These are phyloP conservation scores for Schizochytrium sp. DNA, from an alignment of 108 stramenopile species.

Conservation along the genomic window DNA sequence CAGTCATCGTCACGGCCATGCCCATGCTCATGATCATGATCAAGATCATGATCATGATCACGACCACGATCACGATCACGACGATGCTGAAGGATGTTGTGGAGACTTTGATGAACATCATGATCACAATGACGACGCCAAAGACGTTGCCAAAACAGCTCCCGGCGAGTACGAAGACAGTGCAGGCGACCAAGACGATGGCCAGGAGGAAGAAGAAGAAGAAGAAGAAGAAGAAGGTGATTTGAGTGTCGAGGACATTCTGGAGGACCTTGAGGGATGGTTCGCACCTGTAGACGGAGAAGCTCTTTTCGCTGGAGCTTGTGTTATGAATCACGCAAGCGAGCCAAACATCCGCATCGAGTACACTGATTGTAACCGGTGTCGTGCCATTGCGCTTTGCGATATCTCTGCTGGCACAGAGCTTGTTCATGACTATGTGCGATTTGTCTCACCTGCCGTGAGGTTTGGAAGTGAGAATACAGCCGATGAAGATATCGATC, in stretches of 20 bases:
- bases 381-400: not conserved
- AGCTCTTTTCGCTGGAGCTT: not conserved
- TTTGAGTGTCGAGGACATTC: not conserved
- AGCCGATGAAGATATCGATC: not conserved
- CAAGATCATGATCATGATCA: not conserved
- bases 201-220: not conserved
- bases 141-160: too few species aligned
- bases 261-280: not conserved
- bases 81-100: not conserved
- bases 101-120: not conserved
- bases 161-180: too few species aligned
- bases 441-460: not conserved
- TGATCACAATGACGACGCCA: not conserved
- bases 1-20: too few species aligned
- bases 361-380: not conserved
- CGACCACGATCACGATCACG: not conserved
- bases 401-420: not conserved
- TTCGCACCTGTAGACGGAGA: not conserved
- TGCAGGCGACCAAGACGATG: not conserved
- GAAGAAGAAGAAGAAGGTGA: too few species aligned
- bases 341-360: constrained; percentile 1
- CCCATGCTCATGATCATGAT: too few species aligned
- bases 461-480: not conserved
- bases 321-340: not conserved
- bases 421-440: constrained; percentile 8